These are phyloP conservation scores for Phytophthora fragariaefolia DNA, from an alignment of 352 stramenopile species.

Conservation along the genomic window DNA sequence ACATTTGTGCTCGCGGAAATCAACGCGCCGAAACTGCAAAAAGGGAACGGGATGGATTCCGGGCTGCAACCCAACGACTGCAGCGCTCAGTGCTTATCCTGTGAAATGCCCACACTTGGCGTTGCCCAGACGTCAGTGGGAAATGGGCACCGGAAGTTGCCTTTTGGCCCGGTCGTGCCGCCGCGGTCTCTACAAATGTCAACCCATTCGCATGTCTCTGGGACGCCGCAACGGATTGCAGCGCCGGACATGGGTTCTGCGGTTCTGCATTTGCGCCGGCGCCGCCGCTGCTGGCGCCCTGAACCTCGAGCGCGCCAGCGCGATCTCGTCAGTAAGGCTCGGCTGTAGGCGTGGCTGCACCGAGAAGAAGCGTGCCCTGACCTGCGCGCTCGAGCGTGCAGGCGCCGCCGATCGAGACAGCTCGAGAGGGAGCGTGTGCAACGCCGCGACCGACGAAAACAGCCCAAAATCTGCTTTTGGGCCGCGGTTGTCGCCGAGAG, in stretches of 20 bases:
- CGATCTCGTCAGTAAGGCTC: conserved; percentile 15
- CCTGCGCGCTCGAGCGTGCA: no score
- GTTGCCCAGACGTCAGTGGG: not conserved
- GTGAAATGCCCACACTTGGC: no score
- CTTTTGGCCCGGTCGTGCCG: conserved; percentile 20
- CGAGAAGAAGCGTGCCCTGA: not conserved
- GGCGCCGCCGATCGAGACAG: not conserved
- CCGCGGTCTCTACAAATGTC: not conserved
- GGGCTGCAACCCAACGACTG: no score
- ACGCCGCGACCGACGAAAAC: conserved; percentile 21
- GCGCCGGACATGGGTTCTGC: conserved; percentile 14
- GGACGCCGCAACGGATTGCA: not conserved
- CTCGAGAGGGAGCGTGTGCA: conserved; percentile 18
- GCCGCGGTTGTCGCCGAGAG: no score
- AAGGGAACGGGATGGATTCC: no score
- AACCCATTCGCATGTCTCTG: conserved; percentile 25
- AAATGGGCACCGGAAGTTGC: conserved; percentile 10
- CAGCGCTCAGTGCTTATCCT: no score
- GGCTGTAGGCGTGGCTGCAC: not conserved
- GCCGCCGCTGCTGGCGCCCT: no score
- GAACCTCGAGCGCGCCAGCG: conserved; percentile 3
- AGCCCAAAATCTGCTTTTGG: not conserved
- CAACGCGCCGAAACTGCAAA: no score
- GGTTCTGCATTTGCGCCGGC: no score
- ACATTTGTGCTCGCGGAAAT: no score